Evolutionary conservation across 441 rosid species (phyloP).

Genomic region (Geranium incanum): DNA sequence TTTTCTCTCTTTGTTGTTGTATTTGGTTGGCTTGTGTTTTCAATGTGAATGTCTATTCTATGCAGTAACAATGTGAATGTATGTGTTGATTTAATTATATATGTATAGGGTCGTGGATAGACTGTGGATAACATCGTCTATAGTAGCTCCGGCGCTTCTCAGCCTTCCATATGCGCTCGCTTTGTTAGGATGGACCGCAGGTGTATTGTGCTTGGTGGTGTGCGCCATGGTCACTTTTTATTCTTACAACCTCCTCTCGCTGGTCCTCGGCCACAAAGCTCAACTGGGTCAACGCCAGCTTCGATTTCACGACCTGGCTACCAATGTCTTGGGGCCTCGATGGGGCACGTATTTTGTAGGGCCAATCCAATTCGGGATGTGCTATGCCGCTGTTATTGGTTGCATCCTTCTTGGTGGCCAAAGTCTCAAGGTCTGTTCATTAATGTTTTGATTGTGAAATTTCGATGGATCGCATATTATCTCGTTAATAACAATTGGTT

Average conservation of each 20-base stretch:
- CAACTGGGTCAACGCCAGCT: slow-evolving; percentile 28
- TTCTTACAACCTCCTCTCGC: slow-evolving; percentile 34
- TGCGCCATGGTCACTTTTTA: slow-evolving; percentile 29
- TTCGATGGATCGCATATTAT: neutral
- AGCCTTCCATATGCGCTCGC: slow-evolving; percentile 32
- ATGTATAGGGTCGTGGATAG: slow-evolving; percentile 30
- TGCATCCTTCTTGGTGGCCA: slow-evolving; percentile 45
- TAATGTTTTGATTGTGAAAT: neutral
- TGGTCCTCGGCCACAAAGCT: slow-evolving; percentile 37
- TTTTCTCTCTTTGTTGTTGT: too few relatives aligned
- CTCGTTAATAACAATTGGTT: slow-evolving; percentile 16
- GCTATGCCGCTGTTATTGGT: slow-evolving; percentile 47
- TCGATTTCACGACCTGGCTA: slow-evolving; percentile 34
- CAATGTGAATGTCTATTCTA: too few relatives aligned
- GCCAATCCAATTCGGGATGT: slow-evolving; percentile 45
- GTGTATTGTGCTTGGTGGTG: slow-evolving; percentile 19
- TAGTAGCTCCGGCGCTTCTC: slow-evolving; percentile 32
- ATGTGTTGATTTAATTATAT: neutral
- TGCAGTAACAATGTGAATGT: too few relatives aligned
- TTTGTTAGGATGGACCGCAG: slow-evolving; percentile 33
- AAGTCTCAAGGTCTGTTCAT: slow-evolving; percentile 39
- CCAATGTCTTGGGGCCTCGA: slow-evolving; percentile 31
- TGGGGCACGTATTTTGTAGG: slow-evolving; percentile 56
- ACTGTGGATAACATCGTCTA: slow-evolving; percentile 30
- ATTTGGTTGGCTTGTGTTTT: too few relatives aligned